Conservation (phyloP, 2,329 filamentous ascomycete genomes). For the Aureobasidium melanogenum region DNA sequence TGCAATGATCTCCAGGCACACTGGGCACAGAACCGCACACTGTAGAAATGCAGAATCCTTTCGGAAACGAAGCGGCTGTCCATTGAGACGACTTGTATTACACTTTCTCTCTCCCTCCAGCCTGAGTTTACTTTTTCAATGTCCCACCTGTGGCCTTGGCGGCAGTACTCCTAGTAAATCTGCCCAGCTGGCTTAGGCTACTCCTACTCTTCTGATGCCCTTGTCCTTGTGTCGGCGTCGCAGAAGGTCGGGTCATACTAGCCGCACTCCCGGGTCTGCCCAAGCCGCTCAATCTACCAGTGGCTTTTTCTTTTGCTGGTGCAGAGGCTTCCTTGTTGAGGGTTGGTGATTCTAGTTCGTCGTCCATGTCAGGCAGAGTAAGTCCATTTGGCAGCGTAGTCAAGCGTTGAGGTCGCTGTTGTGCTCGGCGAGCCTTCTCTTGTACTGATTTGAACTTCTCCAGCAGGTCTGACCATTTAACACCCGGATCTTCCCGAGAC, state of each 20-base stretch:
- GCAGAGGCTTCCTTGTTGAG: neutral
- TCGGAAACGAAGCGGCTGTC: no score
- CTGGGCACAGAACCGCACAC: no score
- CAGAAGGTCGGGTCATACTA: conserved; percentile 6
- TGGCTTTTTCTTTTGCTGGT: neutral
- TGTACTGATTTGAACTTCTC: conserved; percentile 93
- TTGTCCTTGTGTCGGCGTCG: conserved; percentile 7
- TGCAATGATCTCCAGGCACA: no score
- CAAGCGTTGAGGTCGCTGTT: conserved; percentile 30
- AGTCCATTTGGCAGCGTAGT: conserved; percentile 2
- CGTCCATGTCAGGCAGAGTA: neutral
- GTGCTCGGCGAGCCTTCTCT: conserved; percentile 67
- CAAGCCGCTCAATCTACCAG: conserved; percentile 13
- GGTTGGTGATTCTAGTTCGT: neutral
- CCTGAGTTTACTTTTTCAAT: neutral
- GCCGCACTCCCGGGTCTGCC: conserved; percentile 17
- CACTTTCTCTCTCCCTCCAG: no score
- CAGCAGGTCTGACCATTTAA: conserved; percentile 85
- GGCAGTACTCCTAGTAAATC: conserved; percentile 29
- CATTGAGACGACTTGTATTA: no score
- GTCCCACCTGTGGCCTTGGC: neutral
- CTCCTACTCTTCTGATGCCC: conserved; percentile 26
- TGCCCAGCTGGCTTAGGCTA: conserved; percentile 36
- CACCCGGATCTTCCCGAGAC: conserved; percentile 63
- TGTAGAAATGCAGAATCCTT: no score